These are phyloP conservation scores for Triangularia verruculosa DNA, from an alignment of 2,329 filamentous ascomycete genomes.

Conservation along the genomic window DNA sequence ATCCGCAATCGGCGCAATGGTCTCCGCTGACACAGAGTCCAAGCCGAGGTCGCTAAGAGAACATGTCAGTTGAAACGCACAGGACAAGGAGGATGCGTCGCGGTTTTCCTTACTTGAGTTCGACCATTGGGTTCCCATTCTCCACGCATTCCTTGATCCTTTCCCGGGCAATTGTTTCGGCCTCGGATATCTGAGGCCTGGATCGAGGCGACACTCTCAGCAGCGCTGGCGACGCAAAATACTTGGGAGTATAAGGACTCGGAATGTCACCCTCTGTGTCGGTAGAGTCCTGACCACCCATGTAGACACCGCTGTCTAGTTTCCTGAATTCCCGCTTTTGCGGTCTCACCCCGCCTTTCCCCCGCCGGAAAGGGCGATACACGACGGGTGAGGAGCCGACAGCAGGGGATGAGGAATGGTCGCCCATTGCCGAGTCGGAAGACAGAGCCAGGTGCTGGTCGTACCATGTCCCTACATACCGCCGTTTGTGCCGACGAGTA, in stretches of 20 bases:
- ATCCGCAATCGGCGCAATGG: constrained; percentile 54
- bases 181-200: constrained; percentile 6
- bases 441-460: constrained; percentile 52
- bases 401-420: constrained; percentile 26
- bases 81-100: not conserved
- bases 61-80: not conserved
- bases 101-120: constrained; percentile 56
- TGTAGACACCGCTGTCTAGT: constrained; percentile 63
- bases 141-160: constrained; percentile 56
- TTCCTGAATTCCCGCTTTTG: constrained; percentile 53
- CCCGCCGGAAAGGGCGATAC: not conserved
- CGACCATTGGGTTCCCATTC: constrained; percentile 55
- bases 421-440: constrained; percentile 46
- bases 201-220: not conserved
- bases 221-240: constrained; percentile 12
- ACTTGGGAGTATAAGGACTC: not conserved
- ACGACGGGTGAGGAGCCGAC: constrained; percentile 20
- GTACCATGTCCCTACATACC: constrained; percentile 67
- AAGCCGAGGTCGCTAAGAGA: constrained; percentile 44
- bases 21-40: constrained; percentile 52
- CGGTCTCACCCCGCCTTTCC: constrained; percentile 33
- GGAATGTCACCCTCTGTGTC: constrained; percentile 35
- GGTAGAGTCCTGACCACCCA: constrained; percentile 55
- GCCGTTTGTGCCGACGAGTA: constrained; percentile 53
- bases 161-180: constrained; percentile 45